Evolutionary conservation across 805 yeast species (phyloP).

Genomic region (Groenewaldozyma salmanticensis): DNA sequence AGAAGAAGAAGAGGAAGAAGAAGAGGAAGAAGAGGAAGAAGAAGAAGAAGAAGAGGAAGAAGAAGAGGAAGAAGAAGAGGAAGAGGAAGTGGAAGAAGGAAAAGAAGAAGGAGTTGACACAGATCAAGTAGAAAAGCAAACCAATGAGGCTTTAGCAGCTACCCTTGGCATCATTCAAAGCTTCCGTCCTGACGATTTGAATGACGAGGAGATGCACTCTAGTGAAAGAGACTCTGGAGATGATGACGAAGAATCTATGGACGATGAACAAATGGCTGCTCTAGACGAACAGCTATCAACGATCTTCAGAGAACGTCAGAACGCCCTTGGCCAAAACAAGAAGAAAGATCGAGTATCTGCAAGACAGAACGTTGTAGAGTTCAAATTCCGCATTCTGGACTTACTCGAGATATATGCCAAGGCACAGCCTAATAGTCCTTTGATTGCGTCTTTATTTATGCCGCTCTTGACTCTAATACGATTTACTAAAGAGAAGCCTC

Average conservation of each 20-base stretch:
- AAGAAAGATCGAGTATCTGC: slow-evolving; percentile 72
- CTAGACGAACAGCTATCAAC: slow-evolving; percentile 74
- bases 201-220: slow-evolving; percentile 18
- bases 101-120: slow-evolving; percentile 20
- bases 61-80: slow-evolving; percentile 34
- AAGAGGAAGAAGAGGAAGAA: slow-evolving; percentile 29
- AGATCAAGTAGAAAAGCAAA: slow-evolving; percentile 30
- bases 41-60: slow-evolving; percentile 22
- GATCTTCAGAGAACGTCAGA: slow-evolving; percentile 76
- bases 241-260: slow-evolving; percentile 74
- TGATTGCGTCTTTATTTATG: slow-evolving; percentile 36
- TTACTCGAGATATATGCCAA: slow-evolving; percentile 56
- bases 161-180: slow-evolving; percentile 16
- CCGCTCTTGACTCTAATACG: slow-evolving; percentile 55
- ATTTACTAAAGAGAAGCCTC: slow-evolving; percentile 55
- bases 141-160: slow-evolving; percentile 27
- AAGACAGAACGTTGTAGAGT: slow-evolving; percentile 63
- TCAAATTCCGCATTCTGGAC: slow-evolving; percentile 72
- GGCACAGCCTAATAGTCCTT: slow-evolving; percentile 30
- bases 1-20: slow-evolving; percentile 30
- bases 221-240: slow-evolving; percentile 42
- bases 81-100: slow-evolving; percentile 29
- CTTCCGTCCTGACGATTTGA: slow-evolving; percentile 1
- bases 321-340: slow-evolving; percentile 35
- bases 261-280: slow-evolving; percentile 94